phyloP scores from a whole-genome alignment of 257 asterid genomes.

The Phtheirospermum japonicum region DNA sequence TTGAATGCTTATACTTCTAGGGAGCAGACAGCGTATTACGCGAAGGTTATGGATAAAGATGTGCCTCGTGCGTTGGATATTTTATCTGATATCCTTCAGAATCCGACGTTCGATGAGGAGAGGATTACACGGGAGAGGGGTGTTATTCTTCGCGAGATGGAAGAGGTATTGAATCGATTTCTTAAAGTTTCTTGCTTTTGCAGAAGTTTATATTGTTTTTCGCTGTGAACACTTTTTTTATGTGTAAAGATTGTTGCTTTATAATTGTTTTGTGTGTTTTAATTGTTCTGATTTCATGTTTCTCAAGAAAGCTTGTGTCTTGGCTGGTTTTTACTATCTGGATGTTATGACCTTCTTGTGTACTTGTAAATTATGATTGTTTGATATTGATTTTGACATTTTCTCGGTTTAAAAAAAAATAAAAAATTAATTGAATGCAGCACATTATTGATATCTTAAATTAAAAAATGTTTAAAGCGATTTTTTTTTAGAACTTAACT shows the following conservation, averaged over 20 bases:
- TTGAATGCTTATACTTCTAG: conserved; percentile 91
- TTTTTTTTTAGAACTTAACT: background rate
- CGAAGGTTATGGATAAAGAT: conserved; percentile 67
- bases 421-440: background rate
- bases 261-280: background rate
- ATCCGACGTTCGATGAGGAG: conserved; percentile 64
- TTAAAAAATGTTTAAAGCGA: conserved; percentile 2
- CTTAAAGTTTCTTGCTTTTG: conserved; percentile 7
- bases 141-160: conserved; percentile 91
- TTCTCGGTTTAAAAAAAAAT: too few relatives aligned
- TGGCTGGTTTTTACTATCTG: background rate
- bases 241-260: conserved; percentile 15
- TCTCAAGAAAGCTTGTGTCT: background rate
- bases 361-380: background rate
- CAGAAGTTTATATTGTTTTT: background rate
- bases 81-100: conserved; percentile 81
- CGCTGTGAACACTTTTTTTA: background rate
- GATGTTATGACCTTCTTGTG: background rate
- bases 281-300: background rate
- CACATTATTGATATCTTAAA: background rate
- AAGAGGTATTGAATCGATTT: conserved; percentile 58
- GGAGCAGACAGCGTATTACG: conserved; percentile 90
- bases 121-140: conserved; percentile 79
- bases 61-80: conserved; percentile 70
- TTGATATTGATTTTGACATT: background rate